Evolutionary conservation across 2,329 filamentous ascomycete species (phyloP).

Genomic region (Pseudogymnoascus sp.): DNA sequence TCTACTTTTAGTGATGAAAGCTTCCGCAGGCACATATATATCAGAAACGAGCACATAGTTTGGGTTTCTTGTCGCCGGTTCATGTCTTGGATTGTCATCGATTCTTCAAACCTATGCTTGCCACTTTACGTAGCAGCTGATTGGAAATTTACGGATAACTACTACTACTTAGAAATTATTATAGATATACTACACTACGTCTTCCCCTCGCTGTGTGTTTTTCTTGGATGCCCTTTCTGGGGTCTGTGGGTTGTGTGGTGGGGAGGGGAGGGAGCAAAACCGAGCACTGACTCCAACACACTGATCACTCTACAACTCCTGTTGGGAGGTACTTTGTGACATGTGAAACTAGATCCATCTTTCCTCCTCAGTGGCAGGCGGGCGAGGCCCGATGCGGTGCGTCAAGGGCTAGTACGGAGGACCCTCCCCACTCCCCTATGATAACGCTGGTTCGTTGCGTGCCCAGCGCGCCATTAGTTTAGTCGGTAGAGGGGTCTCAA

Average conservation of each 20-base stretch:
- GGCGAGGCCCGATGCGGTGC: not conserved
- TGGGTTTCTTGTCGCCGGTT: not conserved
- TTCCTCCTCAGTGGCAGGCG: not conserved
- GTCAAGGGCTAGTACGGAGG: conserved; percentile 1
- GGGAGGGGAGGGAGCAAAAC: not conserved
- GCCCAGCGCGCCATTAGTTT: not conserved
- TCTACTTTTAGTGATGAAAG: not conserved
- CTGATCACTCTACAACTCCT: not conserved
- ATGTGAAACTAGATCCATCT: conserved; percentile 6
- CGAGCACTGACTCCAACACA: conserved; percentile 5
- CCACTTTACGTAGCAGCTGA: not conserved
- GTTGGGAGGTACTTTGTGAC: not conserved
- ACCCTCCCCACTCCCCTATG: not conserved
- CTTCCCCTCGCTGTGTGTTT: not conserved
- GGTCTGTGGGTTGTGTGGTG: not conserved
- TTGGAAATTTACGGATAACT: conserved; percentile 5
- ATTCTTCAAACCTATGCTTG: not conserved
- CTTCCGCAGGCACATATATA: conserved; percentile 5
- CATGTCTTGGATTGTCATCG: not conserved
- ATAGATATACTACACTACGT: not conserved
- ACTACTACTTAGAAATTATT: conserved; percentile 7
- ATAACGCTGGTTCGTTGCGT: conserved; percentile 1
- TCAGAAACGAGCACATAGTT: conserved; percentile 6
- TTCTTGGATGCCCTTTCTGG: not conserved
- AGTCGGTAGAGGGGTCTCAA: not conserved